These are phyloP conservation scores for Gossypium schwendimanii DNA, from an alignment of 441 rosid species.

Conservation along the genomic window DNA sequence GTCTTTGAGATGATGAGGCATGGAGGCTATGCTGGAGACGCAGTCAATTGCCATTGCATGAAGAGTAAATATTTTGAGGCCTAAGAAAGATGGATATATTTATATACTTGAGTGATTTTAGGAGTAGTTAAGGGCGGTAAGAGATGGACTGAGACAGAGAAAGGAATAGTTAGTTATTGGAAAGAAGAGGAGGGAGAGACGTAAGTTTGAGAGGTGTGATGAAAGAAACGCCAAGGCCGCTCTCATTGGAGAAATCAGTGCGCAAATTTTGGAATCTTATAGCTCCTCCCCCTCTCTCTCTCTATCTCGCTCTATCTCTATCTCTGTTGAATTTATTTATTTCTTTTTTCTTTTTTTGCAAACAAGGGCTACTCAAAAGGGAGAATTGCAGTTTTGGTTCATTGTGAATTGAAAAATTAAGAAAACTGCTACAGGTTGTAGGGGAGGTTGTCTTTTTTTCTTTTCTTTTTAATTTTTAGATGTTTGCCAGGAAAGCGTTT, in stretches of 20 bases:
- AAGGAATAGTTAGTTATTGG: neutral
- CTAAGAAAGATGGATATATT: neutral
- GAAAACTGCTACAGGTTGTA: neutral
- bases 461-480: neutral
- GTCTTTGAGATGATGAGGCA: slow-evolving; percentile 11
- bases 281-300: slow-evolving; percentile 21
- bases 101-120: neutral
- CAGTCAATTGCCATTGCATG: slow-evolving; percentile 58
- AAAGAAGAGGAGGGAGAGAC: slow-evolving; percentile 11
- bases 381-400: slow-evolving; percentile 13
- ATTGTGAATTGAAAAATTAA: slow-evolving; percentile 12
- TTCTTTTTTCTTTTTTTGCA: slow-evolving; percentile 18
- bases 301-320: neutral
- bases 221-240: slow-evolving; percentile 46
- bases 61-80: slow-evolving; percentile 3
- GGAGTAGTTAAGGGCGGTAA: neutral
- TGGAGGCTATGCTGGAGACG: slow-evolving; percentile 21
- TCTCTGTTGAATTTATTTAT: slow-evolving; percentile 12
- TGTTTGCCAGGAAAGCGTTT: slow-evolving; percentile 42
- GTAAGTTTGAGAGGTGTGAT: slow-evolving; percentile 25
- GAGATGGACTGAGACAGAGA: neutral
- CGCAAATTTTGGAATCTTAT: slow-evolving; percentile 46
- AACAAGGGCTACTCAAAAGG: slow-evolving; percentile 16
- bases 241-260: slow-evolving; percentile 35
- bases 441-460: slow-evolving; percentile 28